phyloP scores from a whole-genome alignment of 1,284 basidiomycete genomes.

The Mixia osmundae region DNA sequence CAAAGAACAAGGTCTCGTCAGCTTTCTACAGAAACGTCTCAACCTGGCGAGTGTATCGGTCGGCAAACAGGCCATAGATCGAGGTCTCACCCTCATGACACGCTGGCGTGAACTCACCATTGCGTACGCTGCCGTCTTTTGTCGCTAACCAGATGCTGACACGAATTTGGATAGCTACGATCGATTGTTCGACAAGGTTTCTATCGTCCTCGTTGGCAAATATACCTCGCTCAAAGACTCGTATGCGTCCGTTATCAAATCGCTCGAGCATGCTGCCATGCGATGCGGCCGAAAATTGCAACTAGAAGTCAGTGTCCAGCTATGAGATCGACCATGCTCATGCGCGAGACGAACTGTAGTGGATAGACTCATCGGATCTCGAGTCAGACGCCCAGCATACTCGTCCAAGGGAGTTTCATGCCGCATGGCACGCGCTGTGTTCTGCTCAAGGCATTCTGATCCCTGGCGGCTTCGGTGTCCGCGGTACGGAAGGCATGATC shows the following conservation, averaged over 20 bases:
- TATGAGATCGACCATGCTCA: not conserved
- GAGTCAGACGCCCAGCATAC: conserved; percentile 54
- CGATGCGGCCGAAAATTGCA: conserved; percentile 61
- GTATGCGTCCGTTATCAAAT: conserved; percentile 95
- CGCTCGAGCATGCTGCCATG: conserved; percentile 90
- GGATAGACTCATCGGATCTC: conserved; percentile 91
- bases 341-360: conserved; percentile 29
- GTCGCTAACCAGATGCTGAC: not conserved
- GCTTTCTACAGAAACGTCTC: conserved; percentile 60
- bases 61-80: conserved; percentile 31
- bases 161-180: conserved; percentile 39
- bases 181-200: conserved; percentile 70
- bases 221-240: conserved; percentile 94
- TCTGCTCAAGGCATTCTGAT: conserved; percentile 74
- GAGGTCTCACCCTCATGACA: conserved; percentile 40
- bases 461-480: conserved; percentile 80
- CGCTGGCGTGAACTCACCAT: conserved; percentile 69
- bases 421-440: conserved; percentile 82
- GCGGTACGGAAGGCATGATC: conserved; percentile 95
- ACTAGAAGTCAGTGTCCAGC: conserved; percentile 36
- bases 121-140: conserved; percentile 26
- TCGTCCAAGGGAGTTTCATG: conserved; percentile 75
- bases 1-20: conserved; percentile 71
- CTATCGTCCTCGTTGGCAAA: conserved; percentile 86
- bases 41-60: conserved; percentile 40